phyloP scores from a whole-genome alignment of 345 rosid species.

The Rhodamnia argentea region DNA sequence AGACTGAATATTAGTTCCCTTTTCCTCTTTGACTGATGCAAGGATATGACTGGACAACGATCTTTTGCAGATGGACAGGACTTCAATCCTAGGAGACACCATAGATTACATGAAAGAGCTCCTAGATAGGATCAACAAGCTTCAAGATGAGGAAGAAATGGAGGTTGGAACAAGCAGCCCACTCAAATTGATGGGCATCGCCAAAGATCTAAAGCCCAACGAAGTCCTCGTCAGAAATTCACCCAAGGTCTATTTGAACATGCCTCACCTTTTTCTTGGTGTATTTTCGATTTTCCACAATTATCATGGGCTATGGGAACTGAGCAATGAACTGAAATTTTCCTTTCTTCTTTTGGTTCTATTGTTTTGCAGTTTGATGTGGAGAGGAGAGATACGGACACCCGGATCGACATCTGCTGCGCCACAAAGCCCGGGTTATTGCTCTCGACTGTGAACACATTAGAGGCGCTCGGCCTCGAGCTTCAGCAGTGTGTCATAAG shows the following conservation, averaged over 20 bases:
- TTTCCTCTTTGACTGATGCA: neutral
- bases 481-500: slow-evolving; percentile 38
- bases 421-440: slow-evolving; percentile 24
- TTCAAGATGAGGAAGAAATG: slow-evolving; percentile 6
- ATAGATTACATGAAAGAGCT: slow-evolving; percentile 41
- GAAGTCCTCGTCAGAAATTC: slow-evolving; percentile 21
- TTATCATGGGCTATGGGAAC: neutral
- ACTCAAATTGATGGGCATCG: slow-evolving; percentile 1
- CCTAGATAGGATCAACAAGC: slow-evolving; percentile 23
- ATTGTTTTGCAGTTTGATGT: slow-evolving; percentile 21
- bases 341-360: neutral
- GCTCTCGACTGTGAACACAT: slow-evolving; percentile 24
- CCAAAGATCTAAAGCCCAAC: slow-evolving; percentile 17
- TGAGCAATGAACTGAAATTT: neutral
- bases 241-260: slow-evolving; percentile 20
- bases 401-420: slow-evolving; percentile 25
- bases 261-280: neutral
- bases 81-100: slow-evolving; percentile 38
- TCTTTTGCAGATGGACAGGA: slow-evolving; percentile 34
- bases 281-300: neutral
- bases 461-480: slow-evolving; percentile 32
- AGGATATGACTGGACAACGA: neutral
- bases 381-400: slow-evolving; percentile 15
- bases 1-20: neutral
- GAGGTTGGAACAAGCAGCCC: slow-evolving; percentile 1